Percentiles rank a stretch among this genome's conserved stretches.
Evolutionary conservation across 73 alveolate genomes (phyloP).

Genomic region (Paramecium primaurelia): DNA sequence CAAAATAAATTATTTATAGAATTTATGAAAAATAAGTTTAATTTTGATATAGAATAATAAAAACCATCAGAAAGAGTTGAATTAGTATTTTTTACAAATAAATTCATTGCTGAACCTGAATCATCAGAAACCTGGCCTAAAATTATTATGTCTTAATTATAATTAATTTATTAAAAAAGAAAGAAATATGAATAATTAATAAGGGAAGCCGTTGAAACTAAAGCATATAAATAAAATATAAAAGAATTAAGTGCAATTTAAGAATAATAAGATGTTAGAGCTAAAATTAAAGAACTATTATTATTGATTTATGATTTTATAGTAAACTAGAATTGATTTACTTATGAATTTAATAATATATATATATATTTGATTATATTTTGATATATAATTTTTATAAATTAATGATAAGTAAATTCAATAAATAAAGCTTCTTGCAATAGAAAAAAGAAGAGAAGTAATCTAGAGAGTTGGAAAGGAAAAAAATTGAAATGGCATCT

Average conservation of each 20-base stretch:
- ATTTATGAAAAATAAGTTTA: not conserved
- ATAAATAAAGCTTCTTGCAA: not conserved
- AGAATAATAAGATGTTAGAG: not conserved
- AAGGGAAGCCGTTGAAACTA: not conserved
- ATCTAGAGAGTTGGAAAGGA: not conserved
- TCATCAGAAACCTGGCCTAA: not conserved
- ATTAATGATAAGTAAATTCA: not conserved
- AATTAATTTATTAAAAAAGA: not conserved
- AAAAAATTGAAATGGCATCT: not conserved
- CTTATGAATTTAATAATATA: not conserved
- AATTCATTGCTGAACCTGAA: not conserved
- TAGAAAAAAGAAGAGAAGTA: slow-evolving; percentile 8
- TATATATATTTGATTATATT: not conserved
- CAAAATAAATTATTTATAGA: not conserved
- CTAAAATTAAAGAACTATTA: not conserved
- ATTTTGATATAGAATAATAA: not conserved
- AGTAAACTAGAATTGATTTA: not conserved
- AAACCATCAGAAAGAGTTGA: not conserved
- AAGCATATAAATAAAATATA: not conserved
- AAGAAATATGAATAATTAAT: not conserved
- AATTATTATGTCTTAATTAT: not conserved
- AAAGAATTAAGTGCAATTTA: not conserved
- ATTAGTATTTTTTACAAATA: not conserved
- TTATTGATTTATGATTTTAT: not conserved
- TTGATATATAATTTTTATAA: not conserved